These are phyloP conservation scores for Ascochyta fabae DNA, from an alignment of 2,329 filamentous ascomycete genomes.

Conservation along the genomic window DNA sequence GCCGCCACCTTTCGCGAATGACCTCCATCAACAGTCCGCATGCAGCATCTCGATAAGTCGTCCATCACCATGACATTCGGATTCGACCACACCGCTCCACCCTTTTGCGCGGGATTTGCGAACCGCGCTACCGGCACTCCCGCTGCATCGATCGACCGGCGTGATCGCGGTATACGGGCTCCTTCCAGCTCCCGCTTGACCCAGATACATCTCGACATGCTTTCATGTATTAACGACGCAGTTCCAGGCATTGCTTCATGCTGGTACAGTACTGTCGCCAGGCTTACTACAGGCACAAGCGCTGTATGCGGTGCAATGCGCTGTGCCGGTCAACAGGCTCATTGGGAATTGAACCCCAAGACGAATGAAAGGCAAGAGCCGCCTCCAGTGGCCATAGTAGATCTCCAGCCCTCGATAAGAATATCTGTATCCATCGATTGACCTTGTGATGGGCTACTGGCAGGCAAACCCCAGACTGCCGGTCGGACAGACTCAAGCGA, in stretches of 20 bases:
- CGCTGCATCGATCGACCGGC: conserved; percentile 10
- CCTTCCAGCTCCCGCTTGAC: not conserved
- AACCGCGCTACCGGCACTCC: conserved; percentile 8
- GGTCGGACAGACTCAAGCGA: conserved; percentile 6
- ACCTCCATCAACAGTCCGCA: not conserved
- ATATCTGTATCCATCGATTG: not conserved
- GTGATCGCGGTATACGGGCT: not conserved
- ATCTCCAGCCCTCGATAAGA: not conserved
- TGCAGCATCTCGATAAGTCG: not conserved
- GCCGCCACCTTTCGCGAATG: not conserved
- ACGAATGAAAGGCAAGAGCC: not conserved
- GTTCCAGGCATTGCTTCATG: not conserved
- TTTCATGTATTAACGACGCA: not conserved
- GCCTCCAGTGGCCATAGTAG: not conserved
- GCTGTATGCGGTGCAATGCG: not conserved
- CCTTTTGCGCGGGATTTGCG: not conserved
- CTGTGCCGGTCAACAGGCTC: not conserved
- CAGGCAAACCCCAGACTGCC: not conserved
- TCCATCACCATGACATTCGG: not conserved
- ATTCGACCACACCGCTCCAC: not conserved
- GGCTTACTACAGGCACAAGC: conserved; percentile 2
- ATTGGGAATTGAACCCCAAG: not conserved
- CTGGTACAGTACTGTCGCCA: not conserved
- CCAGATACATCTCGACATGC: not conserved
- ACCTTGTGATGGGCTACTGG: not conserved